A percentile compares a stretch with the other conserved stretches of the same genome.
Evolutionary conservation across 352 stramenopile species (phyloP).

Genomic region (Pythium plurisporium): DNA sequence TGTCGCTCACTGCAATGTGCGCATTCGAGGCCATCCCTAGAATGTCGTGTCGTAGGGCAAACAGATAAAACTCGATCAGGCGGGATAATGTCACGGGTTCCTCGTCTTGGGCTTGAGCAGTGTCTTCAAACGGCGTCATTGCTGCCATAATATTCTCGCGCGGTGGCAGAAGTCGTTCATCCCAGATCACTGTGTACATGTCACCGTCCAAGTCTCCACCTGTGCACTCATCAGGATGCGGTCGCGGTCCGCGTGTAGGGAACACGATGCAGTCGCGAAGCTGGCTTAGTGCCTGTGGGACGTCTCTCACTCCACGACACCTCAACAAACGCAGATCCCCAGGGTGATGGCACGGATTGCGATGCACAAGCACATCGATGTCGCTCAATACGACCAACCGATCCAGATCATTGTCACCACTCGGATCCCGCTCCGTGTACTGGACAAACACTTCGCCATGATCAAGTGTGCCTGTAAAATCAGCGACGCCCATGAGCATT

Average conservation of each 20-base stretch:
- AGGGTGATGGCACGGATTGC: constrained; percentile 73
- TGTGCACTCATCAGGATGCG: constrained; percentile 76
- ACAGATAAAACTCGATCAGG: constrained; percentile 69
- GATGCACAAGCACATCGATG: constrained; percentile 61
- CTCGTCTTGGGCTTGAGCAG: constrained; percentile 2
- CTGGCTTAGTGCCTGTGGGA: constrained; percentile 37
- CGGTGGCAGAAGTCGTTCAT: constrained; percentile 57
- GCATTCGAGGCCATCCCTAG: constrained; percentile 74
- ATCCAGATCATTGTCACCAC: constrained; percentile 16
- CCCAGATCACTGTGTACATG: constrained; percentile 81
- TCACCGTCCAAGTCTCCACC: constrained; percentile 81
- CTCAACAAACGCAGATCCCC: constrained; percentile 66
- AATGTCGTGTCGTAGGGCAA: constrained; percentile 69
- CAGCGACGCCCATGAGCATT: constrained; percentile 74
- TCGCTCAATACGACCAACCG: constrained; percentile 24
- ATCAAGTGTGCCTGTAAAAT: constrained; percentile 63
- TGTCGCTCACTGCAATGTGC: constrained; percentile 65
- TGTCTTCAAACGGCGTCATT: constrained; percentile 42
- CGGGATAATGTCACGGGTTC: constrained; percentile 30
- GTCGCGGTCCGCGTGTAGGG: constrained; percentile 53
- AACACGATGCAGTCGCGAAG: constrained; percentile 78
- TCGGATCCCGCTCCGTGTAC: constrained; percentile 45
- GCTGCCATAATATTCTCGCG: constrained; percentile 35
- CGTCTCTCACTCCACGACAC: constrained; percentile 32
- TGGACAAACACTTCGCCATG: constrained; percentile 80